Evolutionary conservation across 1,139 yeast species (phyloP).

Genomic region (Hanseniaspora uvarum): DNA sequence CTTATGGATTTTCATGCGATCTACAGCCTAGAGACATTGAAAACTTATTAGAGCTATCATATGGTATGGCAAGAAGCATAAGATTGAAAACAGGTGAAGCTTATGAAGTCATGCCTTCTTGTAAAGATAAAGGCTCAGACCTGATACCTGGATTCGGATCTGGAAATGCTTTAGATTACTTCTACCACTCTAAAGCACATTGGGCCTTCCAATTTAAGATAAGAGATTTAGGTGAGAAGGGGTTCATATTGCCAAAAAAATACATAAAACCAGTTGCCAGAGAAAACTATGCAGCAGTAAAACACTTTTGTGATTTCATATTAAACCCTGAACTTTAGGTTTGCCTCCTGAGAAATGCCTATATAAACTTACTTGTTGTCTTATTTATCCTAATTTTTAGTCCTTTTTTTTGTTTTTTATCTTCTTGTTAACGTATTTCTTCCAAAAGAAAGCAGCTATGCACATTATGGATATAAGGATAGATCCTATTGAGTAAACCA

Average conservation of each 20-base stretch:
- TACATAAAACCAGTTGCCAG: constrained; percentile 66
- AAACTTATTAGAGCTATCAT: constrained; percentile 68
- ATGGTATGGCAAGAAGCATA: constrained; percentile 66
- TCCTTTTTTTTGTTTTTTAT: neutral
- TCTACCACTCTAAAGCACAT: constrained; percentile 70
- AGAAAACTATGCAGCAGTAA: constrained; percentile 60
- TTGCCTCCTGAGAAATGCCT: neutral
- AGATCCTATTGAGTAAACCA: neutral
- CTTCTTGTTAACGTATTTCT: neutral
- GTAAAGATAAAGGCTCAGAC: constrained; percentile 62
- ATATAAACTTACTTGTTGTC: no score
- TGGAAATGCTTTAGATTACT: constrained; percentile 72
- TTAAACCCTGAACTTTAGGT: constrained; percentile 33
- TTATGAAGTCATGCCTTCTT: constrained; percentile 66
- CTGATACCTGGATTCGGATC: constrained; percentile 64
- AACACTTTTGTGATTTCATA: constrained; percentile 60
- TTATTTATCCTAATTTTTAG: neutral
- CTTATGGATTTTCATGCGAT: constrained; percentile 70
- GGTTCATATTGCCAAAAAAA: constrained; percentile 65
- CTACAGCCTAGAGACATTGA: constrained; percentile 70
- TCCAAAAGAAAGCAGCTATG: neutral
- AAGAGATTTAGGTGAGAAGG: constrained; percentile 75
- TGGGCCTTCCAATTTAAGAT: constrained; percentile 80
- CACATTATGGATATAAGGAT: neutral
- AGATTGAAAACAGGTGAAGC: constrained; percentile 51